phyloP scores from a whole-genome alignment of 2,329 filamentous ascomycete species.

The Thelonectria discophora region DNA sequence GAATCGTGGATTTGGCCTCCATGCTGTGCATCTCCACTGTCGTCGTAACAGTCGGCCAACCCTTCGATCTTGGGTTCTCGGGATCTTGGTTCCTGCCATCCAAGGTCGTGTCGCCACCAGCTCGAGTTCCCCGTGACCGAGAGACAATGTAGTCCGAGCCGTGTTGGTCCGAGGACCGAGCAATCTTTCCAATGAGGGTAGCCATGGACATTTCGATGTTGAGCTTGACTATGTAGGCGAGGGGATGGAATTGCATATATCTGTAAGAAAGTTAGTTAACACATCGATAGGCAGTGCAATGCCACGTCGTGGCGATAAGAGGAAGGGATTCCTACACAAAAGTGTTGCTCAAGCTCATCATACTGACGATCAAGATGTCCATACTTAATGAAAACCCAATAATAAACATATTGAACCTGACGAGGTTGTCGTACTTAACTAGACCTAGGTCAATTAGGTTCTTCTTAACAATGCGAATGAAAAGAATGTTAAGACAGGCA shows the following conservation, averaged over 20 bases:
- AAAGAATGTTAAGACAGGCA: slow-evolving; percentile 54
- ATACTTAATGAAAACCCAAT: slow-evolving; percentile 41
- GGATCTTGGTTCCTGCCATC: neutral
- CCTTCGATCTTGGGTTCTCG: neutral
- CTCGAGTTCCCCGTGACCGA: slow-evolving; percentile 13
- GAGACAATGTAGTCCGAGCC: slow-evolving; percentile 10
- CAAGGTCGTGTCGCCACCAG: slow-evolving; percentile 2
- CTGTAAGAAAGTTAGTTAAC: slow-evolving; percentile 11
- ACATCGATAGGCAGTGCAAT: neutral
- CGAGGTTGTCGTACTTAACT: slow-evolving; percentile 47
- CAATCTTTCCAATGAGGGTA: slow-evolving; percentile 56
- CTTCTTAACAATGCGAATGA: slow-evolving; percentile 52
- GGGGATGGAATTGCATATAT: slow-evolving; percentile 60
- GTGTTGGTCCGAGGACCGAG: slow-evolving; percentile 21
- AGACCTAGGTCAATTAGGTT: slow-evolving; percentile 56
- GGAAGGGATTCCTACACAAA: slow-evolving; percentile 37
- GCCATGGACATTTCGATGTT: slow-evolving; percentile 65
- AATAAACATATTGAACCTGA: slow-evolving; percentile 43
- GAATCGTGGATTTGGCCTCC: neutral
- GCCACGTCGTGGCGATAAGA: neutral
- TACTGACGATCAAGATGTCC: slow-evolving; percentile 41
- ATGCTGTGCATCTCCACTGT: slow-evolving; percentile 24
- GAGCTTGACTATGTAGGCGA: slow-evolving; percentile 63
- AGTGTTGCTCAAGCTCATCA: slow-evolving; percentile 42
- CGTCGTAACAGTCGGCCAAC: slow-evolving; percentile 20